A percentile compares a stretch with the other conserved stretches of the same genome.
Evolutionary conservation across 768 basidiomycete genomes (phyloP).

Genomic region (Suillus americanus): DNA sequence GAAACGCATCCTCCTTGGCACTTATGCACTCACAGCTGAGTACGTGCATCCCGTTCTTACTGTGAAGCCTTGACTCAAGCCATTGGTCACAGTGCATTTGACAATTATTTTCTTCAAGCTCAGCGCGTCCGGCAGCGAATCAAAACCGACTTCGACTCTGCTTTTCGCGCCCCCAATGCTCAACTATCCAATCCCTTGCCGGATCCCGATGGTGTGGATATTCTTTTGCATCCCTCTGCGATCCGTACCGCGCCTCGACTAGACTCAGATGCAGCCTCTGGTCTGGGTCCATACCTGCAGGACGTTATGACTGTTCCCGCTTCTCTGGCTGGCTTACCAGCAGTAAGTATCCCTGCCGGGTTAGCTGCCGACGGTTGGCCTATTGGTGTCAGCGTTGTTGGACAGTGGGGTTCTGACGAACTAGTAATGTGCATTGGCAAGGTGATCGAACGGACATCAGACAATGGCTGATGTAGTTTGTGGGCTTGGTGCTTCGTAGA

Average conservation of each 20-base stretch:
- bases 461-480: background rate
- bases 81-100: slow-evolving; percentile 69
- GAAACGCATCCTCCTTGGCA: slow-evolving; percentile 85
- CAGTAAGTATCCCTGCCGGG: slow-evolving; percentile 67
- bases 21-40: slow-evolving; percentile 91
- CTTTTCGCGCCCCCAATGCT: slow-evolving; percentile 62
- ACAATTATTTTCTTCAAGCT: slow-evolving; percentile 96
- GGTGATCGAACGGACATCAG: slow-evolving; percentile 33
- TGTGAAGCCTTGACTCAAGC: background rate
- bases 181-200: slow-evolving; percentile 17
- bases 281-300: slow-evolving; percentile 73
- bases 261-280: slow-evolving; percentile 14
- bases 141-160: slow-evolving; percentile 67
- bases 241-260: slow-evolving; percentile 81
- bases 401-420: slow-evolving; percentile 83
- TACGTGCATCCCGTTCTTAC: slow-evolving; percentile 38
- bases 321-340: slow-evolving; percentile 86
- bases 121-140: slow-evolving; percentile 75
- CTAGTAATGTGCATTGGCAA: slow-evolving; percentile 56
- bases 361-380: slow-evolving; percentile 67
- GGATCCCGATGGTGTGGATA: slow-evolving; percentile 54
- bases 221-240: slow-evolving; percentile 84
- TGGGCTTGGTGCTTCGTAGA: background rate
- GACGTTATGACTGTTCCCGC: slow-evolving; percentile 93
- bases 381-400: slow-evolving; percentile 78